Conservation (phyloP, 2,329 filamentous ascomycete genomes). For the Ophiostoma triangulosporum region DNA sequence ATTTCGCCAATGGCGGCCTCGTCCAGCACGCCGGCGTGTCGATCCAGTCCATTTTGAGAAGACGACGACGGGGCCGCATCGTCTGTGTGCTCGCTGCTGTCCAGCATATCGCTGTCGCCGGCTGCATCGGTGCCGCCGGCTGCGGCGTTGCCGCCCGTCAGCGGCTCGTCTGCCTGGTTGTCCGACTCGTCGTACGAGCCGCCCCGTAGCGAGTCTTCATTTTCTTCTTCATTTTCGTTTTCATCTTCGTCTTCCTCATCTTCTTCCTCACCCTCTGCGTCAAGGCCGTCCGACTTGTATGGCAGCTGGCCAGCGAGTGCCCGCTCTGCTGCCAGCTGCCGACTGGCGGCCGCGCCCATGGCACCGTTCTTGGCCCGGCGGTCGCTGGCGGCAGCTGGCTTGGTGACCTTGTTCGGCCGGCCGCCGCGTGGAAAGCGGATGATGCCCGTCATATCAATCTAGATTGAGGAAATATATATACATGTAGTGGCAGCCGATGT, state of each 20-base stretch:
- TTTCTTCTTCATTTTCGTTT: neutral
- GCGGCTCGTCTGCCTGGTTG: neutral
- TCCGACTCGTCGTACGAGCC: neutral
- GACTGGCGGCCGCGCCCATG: constrained; percentile 7
- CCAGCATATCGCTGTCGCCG: neutral
- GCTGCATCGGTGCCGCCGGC: neutral
- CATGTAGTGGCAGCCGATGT: constrained; percentile 4
- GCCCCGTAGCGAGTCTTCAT: neutral
- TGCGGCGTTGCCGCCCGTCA: neutral
- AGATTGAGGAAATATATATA: neutral
- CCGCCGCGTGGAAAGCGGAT: constrained; percentile 24
- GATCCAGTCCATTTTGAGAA: too few relatives aligned
- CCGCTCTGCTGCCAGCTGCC: constrained; percentile 8
- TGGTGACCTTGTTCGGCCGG: constrained; percentile 31
- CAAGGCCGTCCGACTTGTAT: neutral
- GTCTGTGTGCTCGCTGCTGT: neutral
- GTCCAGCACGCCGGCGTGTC: constrained; percentile 14
- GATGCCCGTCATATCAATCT: constrained; percentile 23
- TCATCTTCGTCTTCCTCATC: neutral
- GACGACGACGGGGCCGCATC: too few relatives aligned
- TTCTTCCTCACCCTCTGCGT: neutral
- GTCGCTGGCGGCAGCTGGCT: constrained; percentile 18
- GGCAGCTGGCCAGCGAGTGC: neutral
- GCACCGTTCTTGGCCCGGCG: neutral
- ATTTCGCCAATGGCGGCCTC: constrained; percentile 12